Evolutionary conservation across 192 early-diverging fungal genomes (phyloP), one percentile per base, ranked within the genome.

Genomic region (Entophlyctis luteolus): DNA sequence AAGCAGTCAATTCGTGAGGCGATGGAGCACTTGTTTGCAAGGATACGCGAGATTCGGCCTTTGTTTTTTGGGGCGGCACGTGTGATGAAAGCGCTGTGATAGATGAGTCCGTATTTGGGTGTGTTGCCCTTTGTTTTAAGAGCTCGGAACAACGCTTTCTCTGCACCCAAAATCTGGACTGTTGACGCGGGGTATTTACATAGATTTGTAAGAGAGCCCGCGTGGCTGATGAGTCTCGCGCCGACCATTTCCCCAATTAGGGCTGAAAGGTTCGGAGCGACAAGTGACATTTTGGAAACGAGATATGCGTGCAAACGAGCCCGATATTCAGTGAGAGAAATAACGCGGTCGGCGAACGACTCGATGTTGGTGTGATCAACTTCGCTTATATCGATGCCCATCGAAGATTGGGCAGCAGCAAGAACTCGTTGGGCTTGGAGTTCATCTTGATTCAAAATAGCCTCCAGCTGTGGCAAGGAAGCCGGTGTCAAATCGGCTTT

Each of bases 71-170:
- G 79, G 47, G 88, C 93, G n/a, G 96, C 96, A 37, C 91, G 88
- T 59, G 93, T 94, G 74, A 99, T 96, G 73, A 98, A 98, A 16
- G 93, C 89, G 27, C 93, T 93, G 86, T 99, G 93, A 84, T 94
- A 99, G 75, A 99, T 94, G 35, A 99, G 84, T 77, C 96, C 96
- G 72, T 99, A 99, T 77, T 99, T 99, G 75, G 95, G 96, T 1
- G 96, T 99, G 81, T 99, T 96, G 49, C 94, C 93, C 52, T 86
- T 84, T 50, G 95, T 98, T 85, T 99, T 99, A 67, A 99, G 83
- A 31, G 96, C 96, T 8, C 90, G 42, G 90, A 99, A 99, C 29
- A 99, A 88, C n/a, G 98, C 98, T 89, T 99, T 99, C 81, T 99
- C 98, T 35, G 98, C 98, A 77, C 98, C 98, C 20, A 99, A 87